Base-by-base conservation (phyloP, 352 stramenopile genomes). In the Phytophthora rubi region DNA sequence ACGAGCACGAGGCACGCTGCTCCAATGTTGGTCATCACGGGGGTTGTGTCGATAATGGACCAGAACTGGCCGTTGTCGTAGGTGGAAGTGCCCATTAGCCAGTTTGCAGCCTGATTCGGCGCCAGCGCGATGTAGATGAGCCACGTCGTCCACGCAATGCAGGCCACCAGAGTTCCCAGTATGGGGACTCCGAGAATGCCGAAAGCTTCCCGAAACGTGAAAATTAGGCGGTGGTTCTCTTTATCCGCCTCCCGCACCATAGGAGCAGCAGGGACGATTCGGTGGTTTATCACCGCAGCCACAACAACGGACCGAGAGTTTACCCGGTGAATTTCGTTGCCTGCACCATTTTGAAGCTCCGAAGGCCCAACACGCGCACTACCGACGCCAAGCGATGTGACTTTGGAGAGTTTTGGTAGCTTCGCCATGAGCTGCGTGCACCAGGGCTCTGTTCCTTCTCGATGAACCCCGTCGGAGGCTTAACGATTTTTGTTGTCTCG, bases 51-150 rank as follows among this genome's bases (percentile, higher is more conserved):
- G 23, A 72, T 54, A 33, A 72, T 75, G 1, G 69, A 13, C 62
- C 71, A 75, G 18, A 78, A 73, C 16, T 59, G 56, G 4, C 57
- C 62, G n/a, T 73, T 52, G 39, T 79, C 68, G 32, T 71, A 77
- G 18, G n/a, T 2, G 2, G 21, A 28, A 30, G 68, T 79, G 16
- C 59, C 61, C 71, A 79, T 75, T 18, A 75, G 47, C 44, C 45
- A 63, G 26, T 75, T 79, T 0, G 66, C 71, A 45, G 58, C 53
- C 48, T 65, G 6, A 15, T 74, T 79, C 3, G 71, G 71, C 21
- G 48, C 53, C 12, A 70, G 26, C 0, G 53, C 51, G 6, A 73
- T 33, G 18, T 58, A 30, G n/a, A 79, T 60, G 6, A 79, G 42
- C 57, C 61, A 72, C 4, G 32, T 54, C 37, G 67, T 71, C 71